Evolutionary conservation across 2,329 filamentous ascomycete genomes (phyloP).

Genomic region (Fusarium dimerum): DNA sequence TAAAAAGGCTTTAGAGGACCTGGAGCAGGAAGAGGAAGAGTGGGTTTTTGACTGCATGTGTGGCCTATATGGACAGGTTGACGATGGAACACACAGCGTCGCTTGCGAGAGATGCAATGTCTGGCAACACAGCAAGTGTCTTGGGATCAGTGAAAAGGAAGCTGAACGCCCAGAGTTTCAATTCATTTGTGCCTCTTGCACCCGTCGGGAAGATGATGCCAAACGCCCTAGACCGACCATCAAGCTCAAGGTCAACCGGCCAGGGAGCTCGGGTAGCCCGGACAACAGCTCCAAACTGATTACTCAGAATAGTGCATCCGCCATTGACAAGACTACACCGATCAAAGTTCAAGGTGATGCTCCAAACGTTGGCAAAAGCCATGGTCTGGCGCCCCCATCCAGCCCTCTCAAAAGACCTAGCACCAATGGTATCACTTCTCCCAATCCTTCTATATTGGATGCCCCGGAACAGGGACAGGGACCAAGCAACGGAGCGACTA

Average conservation of each 20-base stretch:
- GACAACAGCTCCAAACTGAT: conserved; percentile 9
- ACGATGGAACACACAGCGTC: conserved; percentile 91
- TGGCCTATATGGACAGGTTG: conserved; percentile 86
- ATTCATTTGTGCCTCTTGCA: conserved; percentile 81
- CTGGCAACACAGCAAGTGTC: conserved; percentile 95
- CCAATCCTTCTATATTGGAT: conserved; percentile 2
- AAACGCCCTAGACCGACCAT: conserved; percentile 56
- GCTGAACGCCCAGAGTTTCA: conserved; percentile 86
- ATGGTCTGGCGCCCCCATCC: conserved; percentile 9
- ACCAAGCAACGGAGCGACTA: conserved; percentile 8
- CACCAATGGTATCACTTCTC: conserved; percentile 13
- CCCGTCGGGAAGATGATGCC: conserved; percentile 64
- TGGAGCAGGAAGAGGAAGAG: conserved; percentile 74
- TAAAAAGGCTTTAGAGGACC: conserved; percentile 71
- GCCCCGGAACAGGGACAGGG: background rate
- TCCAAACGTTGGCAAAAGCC: conserved; percentile 11
- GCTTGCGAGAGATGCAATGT: conserved; percentile 92
- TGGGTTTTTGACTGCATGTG: conserved; percentile 97
- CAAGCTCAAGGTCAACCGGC: conserved; percentile 51
- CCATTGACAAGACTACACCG: background rate
- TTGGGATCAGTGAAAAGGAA: conserved; percentile 75
- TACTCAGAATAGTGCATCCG: conserved; percentile 1
- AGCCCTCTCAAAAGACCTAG: conserved; percentile 7
- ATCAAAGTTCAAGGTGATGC: conserved; percentile 1
- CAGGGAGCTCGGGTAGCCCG: conserved; percentile 11